phyloP scores from a whole-genome alignment of 1,139 yeast genomes.

The Yamadazyma mexicana region DNA sequence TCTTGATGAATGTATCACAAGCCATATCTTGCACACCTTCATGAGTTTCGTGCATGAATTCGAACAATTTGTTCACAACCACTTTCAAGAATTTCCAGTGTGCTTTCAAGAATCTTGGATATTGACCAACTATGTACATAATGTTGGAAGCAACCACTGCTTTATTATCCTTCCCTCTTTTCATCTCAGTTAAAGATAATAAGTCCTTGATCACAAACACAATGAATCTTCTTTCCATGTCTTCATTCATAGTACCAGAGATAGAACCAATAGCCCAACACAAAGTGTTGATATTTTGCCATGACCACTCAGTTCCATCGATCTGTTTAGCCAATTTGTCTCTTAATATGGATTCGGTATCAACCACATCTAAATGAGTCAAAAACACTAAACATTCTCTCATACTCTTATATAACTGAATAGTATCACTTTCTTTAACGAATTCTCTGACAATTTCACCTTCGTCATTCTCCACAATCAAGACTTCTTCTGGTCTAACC shows the following conservation, averaged over 20 bases:
- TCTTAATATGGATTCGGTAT: slow-evolving; percentile 91
- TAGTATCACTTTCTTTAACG: slow-evolving; percentile 95
- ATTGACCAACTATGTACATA: slow-evolving; percentile 99
- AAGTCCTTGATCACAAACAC: slow-evolving; percentile 92
- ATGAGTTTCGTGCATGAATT: slow-evolving; percentile 98
- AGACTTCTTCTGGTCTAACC: slow-evolving; percentile 98
- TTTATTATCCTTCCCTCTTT: slow-evolving; percentile 95
- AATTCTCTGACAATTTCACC: slow-evolving; percentile 98
- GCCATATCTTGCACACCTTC: slow-evolving; percentile 99
- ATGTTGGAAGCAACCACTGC: slow-evolving; percentile 99
- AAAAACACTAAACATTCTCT: slow-evolving; percentile 92
- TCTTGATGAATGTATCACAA: slow-evolving; percentile 96
- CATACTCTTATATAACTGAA: slow-evolving; percentile 91
- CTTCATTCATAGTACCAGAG: slow-evolving; percentile 98
- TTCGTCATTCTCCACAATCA: slow-evolving; percentile 96
- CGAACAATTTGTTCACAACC: slow-evolving; percentile 91
- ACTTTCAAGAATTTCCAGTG: slow-evolving; percentile 98
- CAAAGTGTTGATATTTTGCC: slow-evolving; percentile 94
- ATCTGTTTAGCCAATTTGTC: slow-evolving; percentile 88
- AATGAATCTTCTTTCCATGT: slow-evolving; percentile 90
- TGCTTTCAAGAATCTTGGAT: slow-evolving; percentile 94
- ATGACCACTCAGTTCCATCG: slow-evolving; percentile 98
- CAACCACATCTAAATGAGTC: slow-evolving; percentile 92
- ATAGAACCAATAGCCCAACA: slow-evolving; percentile 99
- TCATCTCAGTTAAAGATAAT: slow-evolving; percentile 88